These are phyloP conservation scores for Fusarium sambucinum DNA, from an alignment of 2,329 filamentous ascomycete species.

Conservation along the genomic window DNA sequence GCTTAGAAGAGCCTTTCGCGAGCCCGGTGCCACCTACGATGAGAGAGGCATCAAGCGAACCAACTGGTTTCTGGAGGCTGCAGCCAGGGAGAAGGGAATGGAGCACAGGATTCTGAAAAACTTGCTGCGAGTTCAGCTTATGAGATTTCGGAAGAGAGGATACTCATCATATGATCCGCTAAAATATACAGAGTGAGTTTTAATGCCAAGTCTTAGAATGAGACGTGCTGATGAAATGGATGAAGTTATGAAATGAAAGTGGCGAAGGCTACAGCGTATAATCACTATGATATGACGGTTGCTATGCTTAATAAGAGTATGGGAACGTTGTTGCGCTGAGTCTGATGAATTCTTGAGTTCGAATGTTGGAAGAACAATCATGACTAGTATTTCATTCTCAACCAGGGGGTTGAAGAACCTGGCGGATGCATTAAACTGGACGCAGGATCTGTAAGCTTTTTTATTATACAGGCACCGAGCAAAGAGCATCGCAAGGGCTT, in stretches of 20 bases:
- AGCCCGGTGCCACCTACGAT: conserved; percentile 60
- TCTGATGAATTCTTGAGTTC: neutral
- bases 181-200: conserved; percentile 46
- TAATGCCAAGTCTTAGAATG: neutral
- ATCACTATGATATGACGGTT: conserved; percentile 76
- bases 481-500: neutral
- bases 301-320: conserved; percentile 80
- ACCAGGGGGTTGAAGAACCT: neutral
- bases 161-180: conserved; percentile 26
- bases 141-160: conserved; percentile 24
- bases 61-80: conserved; percentile 75
- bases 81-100: conserved; percentile 71
- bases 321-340: conserved; percentile 69
- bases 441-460: conserved; percentile 10
- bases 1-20: conserved; percentile 70
- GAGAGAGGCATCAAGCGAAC: conserved; percentile 70
- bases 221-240: conserved; percentile 8
- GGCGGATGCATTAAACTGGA: neutral
- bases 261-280: conserved; percentile 56
- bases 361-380: neutral
- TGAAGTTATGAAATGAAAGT: conserved; percentile 37
- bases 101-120: conserved; percentile 81
- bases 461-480: conserved; percentile 15
- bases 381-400: neutral
- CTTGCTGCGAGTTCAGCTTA: conserved; percentile 59